Evolutionary conservation across 1,284 basidiomycete genomes (phyloP), one percentile per base, ranked within the genome.

Genomic region (Hemileia vastatrix): DNA sequence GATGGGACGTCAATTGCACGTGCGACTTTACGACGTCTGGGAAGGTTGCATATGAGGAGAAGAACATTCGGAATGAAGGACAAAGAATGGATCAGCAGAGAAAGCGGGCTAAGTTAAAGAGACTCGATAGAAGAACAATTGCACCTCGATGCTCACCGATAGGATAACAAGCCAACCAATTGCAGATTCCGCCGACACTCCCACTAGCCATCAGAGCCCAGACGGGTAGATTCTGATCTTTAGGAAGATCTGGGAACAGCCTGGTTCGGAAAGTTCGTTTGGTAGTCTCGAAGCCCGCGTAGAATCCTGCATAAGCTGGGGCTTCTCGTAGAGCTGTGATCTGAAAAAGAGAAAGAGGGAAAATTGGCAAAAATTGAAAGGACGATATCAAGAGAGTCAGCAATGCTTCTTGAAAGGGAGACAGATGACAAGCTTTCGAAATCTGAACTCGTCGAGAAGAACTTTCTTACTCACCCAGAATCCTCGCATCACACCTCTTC

Each of bases 161-260:
- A 0, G 90, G 92, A 75, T 94, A 96, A 72, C 86, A 93, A 1
- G 89, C 82, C 2, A 95, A 80, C 93, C 93, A 97, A 75, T 97
- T 96, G 0, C 84, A 84, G 53, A 92, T 83, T 0, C 93, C 93
- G 49, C 93, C 93, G 1, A 84, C 86, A 0, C 88, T 86, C 4
- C 93, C 94, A 54, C 89, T 88, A 0, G 85, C 82, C 9, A 96
- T 80, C 18, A 93, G 77, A 1, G 90, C 86, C 90, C 91, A 95
- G 1, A 94, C 83, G 0, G 92, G 92, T 1, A 95, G 67, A 47
- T 86, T 78, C 19, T 81, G 73, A 5, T 84, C n/a, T n/a, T n/a
- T n/a, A n/a, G n/a, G n/a, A n/a, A n/a, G n/a, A n/a, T n/a, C n/a
- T n/a, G n/a, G n/a, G n/a, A n/a, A n/a, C n/a, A n/a, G n/a, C n/a